Base-by-base conservation (phyloP, 2,329 filamentous ascomycete species). In the Incumbomyces delicatus region DNA sequence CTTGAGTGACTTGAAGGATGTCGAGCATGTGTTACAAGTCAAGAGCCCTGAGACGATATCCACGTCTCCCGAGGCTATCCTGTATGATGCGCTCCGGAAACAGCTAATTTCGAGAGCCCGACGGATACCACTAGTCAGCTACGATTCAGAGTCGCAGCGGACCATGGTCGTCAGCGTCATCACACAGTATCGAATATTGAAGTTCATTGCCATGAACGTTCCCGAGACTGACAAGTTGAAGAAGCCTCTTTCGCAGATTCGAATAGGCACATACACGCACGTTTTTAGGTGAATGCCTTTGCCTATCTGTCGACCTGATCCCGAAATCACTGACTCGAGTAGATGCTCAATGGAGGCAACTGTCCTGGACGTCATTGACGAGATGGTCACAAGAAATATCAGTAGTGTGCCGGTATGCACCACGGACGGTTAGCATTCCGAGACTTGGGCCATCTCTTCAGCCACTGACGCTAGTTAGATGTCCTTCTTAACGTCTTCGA, bases 121-220 rank as follows among this genome's bases (percentile, higher is more conserved):
- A 50, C 81, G 92, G 57, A 98, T 98, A 54, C 92, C 92, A 1
- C 76, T 98, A 6, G 84, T 98, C 49, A 92, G 95, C 58, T 77
- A 86, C 53, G 92, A 98, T 61, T 89, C 94, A 61, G 92, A 98
- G 67, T 98, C 92, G 2, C 81, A 85, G 47, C 79, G 88, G 53
- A 82, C 92, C 61, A 92, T 90, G 69, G 88, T 98, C 14, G 86
- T 98, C 51, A 95, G 88, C 58, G 92, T 98, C 51, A 85, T 98
- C 49, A 98, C 92, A 0, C 92, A 98, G 66, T 98, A 98, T 67
- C 85, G 94, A 49, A 96, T 98, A 57, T 78, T 98, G 54, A 98
- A 98, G 64, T 98, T 98, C 64, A 94, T 98, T 52, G 89, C 92
- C 10, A 90, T 98, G 66, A 98, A 98, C 66, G 81, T 86, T 34